Evolutionary conservation across 768 basidiomycete species (phyloP).

Genomic region (Sporobolomyces roseus): DNA sequence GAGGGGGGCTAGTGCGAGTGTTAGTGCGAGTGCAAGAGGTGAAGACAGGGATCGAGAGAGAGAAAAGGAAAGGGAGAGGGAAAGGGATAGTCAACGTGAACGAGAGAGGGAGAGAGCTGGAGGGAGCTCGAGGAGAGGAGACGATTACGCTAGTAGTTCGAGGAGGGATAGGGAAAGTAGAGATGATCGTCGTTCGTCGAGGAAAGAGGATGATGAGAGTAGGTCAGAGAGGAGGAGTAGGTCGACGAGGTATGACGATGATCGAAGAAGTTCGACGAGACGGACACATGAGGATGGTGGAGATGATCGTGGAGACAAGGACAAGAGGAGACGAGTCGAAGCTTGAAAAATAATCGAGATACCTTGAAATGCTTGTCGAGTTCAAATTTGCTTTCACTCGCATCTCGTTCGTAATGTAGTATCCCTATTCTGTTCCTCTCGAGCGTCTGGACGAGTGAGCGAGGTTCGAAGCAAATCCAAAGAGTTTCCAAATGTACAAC

Average conservation of each 20-base stretch:
- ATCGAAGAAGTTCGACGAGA: slow-evolving; percentile 16
- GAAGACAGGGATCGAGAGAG: slow-evolving; percentile 60
- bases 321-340: slow-evolving; percentile 41
- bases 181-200: background rate
- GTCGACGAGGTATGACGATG: slow-evolving; percentile 16
- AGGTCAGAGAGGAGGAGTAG: slow-evolving; percentile 4
- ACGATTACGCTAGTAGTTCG: slow-evolving; percentile 8
- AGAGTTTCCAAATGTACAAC: too few relatives aligned
- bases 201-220: slow-evolving; percentile 15
- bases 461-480: too few relatives aligned
- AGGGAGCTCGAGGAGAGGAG: background rate
- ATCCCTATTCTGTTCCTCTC: too few relatives aligned
- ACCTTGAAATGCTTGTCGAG: too few relatives aligned
- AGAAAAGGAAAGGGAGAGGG: slow-evolving; percentile 53
- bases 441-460: too few relatives aligned
- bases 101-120: background rate
- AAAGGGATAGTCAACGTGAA: slow-evolving; percentile 51
- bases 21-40: slow-evolving; percentile 35
- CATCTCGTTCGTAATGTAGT: too few relatives aligned
- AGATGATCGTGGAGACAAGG: slow-evolving; percentile 19
- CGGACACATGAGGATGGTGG: slow-evolving; percentile 30
- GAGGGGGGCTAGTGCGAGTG: background rate
- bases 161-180: slow-evolving; percentile 23
- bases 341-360: too few relatives aligned
- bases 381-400: too few relatives aligned